These are phyloP conservation scores for Debaryomyces sp. DNA, from an alignment of 1,139 yeast genomes.

Conservation along the genomic window DNA sequence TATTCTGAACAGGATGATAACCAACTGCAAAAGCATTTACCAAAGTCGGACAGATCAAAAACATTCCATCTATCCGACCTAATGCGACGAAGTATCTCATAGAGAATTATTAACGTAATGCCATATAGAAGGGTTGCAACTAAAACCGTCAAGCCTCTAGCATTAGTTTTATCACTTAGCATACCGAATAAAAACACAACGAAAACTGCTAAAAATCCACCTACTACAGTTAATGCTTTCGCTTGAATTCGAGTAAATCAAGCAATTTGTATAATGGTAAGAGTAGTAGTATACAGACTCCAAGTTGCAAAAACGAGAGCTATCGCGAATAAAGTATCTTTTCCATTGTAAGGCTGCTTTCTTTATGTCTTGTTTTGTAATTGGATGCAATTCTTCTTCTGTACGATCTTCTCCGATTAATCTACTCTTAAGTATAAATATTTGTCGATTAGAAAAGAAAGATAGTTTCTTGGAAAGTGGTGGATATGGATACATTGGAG, in stretches of 20 bases:
- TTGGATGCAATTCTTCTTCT: not conserved
- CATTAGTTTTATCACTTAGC: constrained; percentile 4
- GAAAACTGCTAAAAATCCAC: constrained; percentile 3
- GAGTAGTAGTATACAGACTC: constrained; percentile 6
- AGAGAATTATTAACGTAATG: not conserved
- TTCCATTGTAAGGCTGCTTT: constrained; percentile 2
- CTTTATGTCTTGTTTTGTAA: not conserved
- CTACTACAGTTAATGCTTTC: constrained; percentile 5
- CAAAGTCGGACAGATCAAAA: constrained; percentile 5
- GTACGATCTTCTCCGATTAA: not conserved
- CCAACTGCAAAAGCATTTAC: constrained; percentile 7
- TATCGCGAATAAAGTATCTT: constrained; percentile 5
- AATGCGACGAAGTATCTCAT: constrained; percentile 1
- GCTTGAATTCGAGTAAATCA: constrained; percentile 7
- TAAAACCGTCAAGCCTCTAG: constrained; percentile 3
- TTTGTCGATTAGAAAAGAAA: not conserved
- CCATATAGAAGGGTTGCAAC: constrained; percentile 7
- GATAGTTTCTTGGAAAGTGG: not conserved
- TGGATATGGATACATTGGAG: constrained; percentile 2
- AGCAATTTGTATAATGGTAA: not conserved
- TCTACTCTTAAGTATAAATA: not conserved
- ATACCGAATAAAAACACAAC: constrained; percentile 5
- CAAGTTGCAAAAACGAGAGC: constrained; percentile 6
- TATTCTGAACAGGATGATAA: constrained; percentile 6
- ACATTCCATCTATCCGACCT: constrained; percentile 3